Percentiles rank a stretch among this genome's conserved stretches.
Conservation (phyloP, 176 grass and related monocot species). For the Bonia amplexicaulis region DNA sequence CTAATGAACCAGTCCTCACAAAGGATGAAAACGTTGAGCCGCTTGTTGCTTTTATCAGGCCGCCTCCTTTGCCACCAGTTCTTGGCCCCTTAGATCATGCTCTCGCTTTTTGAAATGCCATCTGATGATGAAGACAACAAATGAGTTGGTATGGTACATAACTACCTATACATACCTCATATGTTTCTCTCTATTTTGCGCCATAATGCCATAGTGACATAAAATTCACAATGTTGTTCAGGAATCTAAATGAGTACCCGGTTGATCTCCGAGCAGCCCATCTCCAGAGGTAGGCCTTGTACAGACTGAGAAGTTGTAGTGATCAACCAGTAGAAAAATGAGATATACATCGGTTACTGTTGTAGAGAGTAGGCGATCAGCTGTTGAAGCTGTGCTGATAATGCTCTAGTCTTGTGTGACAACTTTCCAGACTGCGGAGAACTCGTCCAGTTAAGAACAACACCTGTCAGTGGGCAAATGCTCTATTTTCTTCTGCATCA, state of each 20-base stretch:
- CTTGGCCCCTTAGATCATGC: constrained; percentile 44
- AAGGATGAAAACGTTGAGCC: constrained; percentile 45
- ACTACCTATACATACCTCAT: no score
- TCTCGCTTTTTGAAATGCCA: constrained; percentile 53
- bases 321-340: background rate
- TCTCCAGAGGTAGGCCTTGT: background rate
- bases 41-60: constrained; percentile 51
- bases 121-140: constrained; percentile 47
- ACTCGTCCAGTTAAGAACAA: background rate
- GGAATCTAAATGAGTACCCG: background rate
- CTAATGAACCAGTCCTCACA: background rate
- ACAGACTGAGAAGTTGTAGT: background rate
- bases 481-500: background rate
- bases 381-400: background rate
- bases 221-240: background rate
- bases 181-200: no score
- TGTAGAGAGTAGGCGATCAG: background rate
- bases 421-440: background rate
- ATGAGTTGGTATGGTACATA: constrained; percentile 8
- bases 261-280: background rate
- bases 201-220: background rate
- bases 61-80: constrained; percentile 59
- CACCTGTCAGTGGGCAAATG: background rate
- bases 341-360: background rate
- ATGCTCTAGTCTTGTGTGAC: background rate